Percentiles rank a stretch among this genome's conserved stretches.
phyloP scores from a whole-genome alignment of 2,329 filamentous ascomycete species.

The Biscogniauxia mediterranea region DNA sequence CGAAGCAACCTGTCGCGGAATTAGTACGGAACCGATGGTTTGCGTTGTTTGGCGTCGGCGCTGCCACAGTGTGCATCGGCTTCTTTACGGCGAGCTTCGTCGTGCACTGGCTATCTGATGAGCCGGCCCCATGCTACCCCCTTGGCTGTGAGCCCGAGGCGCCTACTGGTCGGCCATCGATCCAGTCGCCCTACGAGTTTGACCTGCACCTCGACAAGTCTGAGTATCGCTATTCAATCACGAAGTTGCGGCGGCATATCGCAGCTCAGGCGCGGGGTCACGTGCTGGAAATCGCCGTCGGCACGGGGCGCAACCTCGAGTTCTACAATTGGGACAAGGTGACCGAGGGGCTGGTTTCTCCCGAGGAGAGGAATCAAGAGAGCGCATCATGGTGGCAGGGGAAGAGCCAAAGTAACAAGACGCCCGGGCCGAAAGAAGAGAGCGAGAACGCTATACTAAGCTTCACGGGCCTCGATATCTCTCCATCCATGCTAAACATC shows the following conservation, averaged over 20 bases:
- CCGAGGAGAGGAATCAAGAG: conserved; percentile 20
- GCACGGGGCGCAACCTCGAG: conserved; percentile 59
- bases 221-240: conserved; percentile 58
- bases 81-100: conserved; percentile 41
- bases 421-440: conserved; percentile 11
- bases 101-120: conserved; percentile 23
- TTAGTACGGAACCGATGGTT: conserved; percentile 37
- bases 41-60: conserved; percentile 46
- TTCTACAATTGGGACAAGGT: conserved; percentile 55
- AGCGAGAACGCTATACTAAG: conserved; percentile 42
- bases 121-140: conserved; percentile 27
- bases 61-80: conserved; percentile 45
- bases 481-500: conserved; percentile 58
- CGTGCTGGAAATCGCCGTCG: conserved; percentile 62
- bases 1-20: conserved; percentile 20
- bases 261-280: conserved; percentile 50
- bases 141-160: conserved; percentile 35
- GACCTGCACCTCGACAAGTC: conserved; percentile 57
- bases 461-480: conserved; percentile 63
- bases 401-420: conserved; percentile 13
- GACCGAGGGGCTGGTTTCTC: conserved; percentile 15
- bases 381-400: conserved; percentile 6
- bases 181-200: conserved; percentile 53
- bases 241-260: conserved; percentile 47
- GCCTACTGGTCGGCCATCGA: conserved; percentile 49